Evolutionary conservation across 352 stramenopile species (phyloP).

Genomic region (Globisporangium recalcitrans): DNA sequence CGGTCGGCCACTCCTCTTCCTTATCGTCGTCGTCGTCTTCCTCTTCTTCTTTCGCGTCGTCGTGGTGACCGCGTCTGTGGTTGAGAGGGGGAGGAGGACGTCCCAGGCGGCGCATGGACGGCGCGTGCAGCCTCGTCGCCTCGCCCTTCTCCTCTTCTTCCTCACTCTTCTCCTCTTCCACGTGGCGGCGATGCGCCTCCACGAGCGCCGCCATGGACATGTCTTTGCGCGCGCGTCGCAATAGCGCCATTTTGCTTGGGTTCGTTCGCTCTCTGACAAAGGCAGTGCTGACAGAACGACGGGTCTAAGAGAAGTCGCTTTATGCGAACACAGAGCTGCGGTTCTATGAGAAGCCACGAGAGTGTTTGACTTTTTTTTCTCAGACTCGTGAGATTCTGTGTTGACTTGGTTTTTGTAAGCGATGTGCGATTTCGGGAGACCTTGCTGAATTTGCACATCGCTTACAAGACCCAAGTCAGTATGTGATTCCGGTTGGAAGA

Average conservation of each 20-base stretch:
- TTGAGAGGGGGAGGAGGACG: not conserved
- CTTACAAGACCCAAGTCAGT: no score
- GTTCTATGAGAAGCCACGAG: no score
- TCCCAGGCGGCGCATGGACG: not conserved
- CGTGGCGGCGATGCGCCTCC: constrained; percentile 14
- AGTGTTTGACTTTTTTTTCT: no score
- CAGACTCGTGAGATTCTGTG: no score
- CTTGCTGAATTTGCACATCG: no score
- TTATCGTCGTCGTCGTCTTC: not conserved
- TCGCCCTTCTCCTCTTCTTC: not conserved
- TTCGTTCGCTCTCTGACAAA: no score
- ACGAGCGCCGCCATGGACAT: constrained; percentile 24
- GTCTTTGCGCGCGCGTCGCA: constrained; percentile 22
- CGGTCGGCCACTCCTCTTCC: constrained; percentile 6
- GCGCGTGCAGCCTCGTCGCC: not conserved
- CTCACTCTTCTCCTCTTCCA: constrained; percentile 3
- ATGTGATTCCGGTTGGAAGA: no score
- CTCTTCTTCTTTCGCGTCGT: not conserved
- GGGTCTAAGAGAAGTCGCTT: no score
- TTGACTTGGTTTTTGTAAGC: no score
- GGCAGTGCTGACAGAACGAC: no score
- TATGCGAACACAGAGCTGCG: no score
- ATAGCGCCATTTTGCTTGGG: constrained; percentile 9
- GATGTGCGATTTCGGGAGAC: no score
- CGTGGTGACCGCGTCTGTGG: not conserved